Evolutionary conservation across 805 yeast genomes (phyloP).

Genomic region (Wickerhamomyces queroliae): DNA sequence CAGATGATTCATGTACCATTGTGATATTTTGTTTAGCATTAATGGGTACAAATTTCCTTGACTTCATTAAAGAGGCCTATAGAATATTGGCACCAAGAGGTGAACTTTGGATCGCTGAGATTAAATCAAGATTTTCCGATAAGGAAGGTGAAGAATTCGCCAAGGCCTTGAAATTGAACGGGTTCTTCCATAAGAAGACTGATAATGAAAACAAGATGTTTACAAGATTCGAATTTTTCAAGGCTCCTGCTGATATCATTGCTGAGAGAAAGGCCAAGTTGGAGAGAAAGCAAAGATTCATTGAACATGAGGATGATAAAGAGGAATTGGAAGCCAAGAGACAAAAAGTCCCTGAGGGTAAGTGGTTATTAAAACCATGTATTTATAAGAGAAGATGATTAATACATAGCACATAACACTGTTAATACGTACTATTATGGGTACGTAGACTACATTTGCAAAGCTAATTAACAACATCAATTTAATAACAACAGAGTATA

Average conservation of each 20-base stretch:
- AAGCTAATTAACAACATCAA: too few species aligned
- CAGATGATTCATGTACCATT: conserved; percentile 71
- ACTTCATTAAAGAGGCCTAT: conserved; percentile 85
- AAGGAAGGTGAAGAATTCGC: conserved; percentile 76
- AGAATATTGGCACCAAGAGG: conserved; percentile 87
- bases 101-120: conserved; percentile 96
- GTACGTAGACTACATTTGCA: too few species aligned
- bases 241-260: conserved; percentile 68
- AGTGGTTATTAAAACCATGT: conserved; percentile 93
- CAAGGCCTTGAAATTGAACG: conserved; percentile 66
- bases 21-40: conserved; percentile 93
- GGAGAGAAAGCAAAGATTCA: conserved; percentile 58
- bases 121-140: conserved; percentile 85
- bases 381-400: conserved; percentile 78
- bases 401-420: not conserved
- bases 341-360: conserved; percentile 59
- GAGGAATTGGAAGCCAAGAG: conserved; percentile 55
- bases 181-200: conserved; percentile 83
- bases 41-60: conserved; percentile 96
- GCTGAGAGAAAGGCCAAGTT: conserved; percentile 56
- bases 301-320: conserved; percentile 62
- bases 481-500: too few species aligned
- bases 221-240: conserved; percentile 88
- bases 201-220: conserved; percentile 91
- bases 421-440: too few species aligned